Evolutionary conservation across 352 stramenopile genomes (phyloP).

Genomic region (Phytophthora citrophthora): DNA sequence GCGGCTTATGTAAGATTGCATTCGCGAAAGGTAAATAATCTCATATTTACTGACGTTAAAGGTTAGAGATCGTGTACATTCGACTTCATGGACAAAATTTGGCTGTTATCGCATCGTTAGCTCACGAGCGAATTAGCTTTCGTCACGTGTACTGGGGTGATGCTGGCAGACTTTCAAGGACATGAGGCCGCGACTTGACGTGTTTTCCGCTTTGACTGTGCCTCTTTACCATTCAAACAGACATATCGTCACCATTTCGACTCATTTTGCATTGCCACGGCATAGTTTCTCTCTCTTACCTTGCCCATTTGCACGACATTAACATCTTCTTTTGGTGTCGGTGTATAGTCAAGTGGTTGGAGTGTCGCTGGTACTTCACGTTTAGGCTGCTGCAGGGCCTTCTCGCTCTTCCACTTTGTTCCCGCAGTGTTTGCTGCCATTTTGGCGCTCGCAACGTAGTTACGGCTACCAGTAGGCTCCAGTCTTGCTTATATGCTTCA

Average conservation of each 20-base stretch:
- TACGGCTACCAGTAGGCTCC: slow-evolving; percentile 8
- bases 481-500: background rate
- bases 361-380: slow-evolving; percentile 52
- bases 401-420: slow-evolving; percentile 52
- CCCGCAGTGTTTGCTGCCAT: slow-evolving; percentile 33
- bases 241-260: background rate
- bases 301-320: slow-evolving; percentile 64
- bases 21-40: background rate
- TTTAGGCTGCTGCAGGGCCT: slow-evolving; percentile 37
- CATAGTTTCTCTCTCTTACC: slow-evolving; percentile 21
- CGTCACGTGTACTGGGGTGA: slow-evolving; percentile 40
- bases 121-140: slow-evolving; percentile 10
- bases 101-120: slow-evolving; percentile 5
- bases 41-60: background rate
- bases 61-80: background rate
- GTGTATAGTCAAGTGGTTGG: slow-evolving; percentile 72
- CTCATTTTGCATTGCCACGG: background rate
- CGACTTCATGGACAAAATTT: slow-evolving; percentile 16
- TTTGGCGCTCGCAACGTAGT: slow-evolving; percentile 9
- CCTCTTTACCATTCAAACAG: slow-evolving; percentile 24
- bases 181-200: slow-evolving; percentile 52
- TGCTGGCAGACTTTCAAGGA: slow-evolving; percentile 61
- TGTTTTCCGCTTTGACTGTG: slow-evolving; percentile 57
- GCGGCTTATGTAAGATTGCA: background rate
- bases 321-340: slow-evolving; percentile 62